Conservation (phyloP, 164 flowering plant species). For the Sextonia rubra region DNA sequence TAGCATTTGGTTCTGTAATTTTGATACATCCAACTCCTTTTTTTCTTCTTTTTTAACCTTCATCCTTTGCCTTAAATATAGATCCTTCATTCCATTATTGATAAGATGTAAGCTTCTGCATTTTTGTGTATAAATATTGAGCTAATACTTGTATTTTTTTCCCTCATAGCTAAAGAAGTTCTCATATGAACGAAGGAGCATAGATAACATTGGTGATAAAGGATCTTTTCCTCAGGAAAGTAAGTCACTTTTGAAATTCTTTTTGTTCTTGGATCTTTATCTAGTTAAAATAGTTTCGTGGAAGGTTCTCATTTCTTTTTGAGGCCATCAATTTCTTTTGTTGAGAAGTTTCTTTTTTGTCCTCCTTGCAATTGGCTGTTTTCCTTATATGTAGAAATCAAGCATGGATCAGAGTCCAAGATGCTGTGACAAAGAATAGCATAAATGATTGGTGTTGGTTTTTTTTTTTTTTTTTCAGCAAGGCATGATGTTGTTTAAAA, state of each 20-base stretch:
- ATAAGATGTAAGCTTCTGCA: not conserved
- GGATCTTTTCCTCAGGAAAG: conserved; percentile 84
- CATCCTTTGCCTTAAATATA: not conserved
- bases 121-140: not conserved
- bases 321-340: too few relatives aligned
- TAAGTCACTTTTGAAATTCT: conserved; percentile 28
- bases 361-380: not conserved
- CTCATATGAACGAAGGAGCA: conserved; percentile 54
- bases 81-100: not conserved
- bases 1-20: too few relatives aligned
- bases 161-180: conserved; percentile 45
- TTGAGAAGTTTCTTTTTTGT: too few relatives aligned
- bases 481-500: too few relatives aligned
- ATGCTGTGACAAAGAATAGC: too few relatives aligned
- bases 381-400: not conserved
- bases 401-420: not conserved
- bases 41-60: not conserved
- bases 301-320: too few relatives aligned
- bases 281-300: too few relatives aligned
- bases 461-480: too few relatives aligned
- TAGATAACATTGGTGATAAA: conserved; percentile 76
- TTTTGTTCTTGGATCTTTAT: not conserved
- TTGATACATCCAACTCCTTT: not conserved
- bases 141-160: conserved; percentile 6
- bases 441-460: too few relatives aligned